A percentile compares a stretch with the other conserved stretches of the same genome.
These are phyloP conservation scores for Kwoniella shandongensis DNA, from an alignment of 768 basidiomycete genomes.

Conservation along the genomic window DNA sequence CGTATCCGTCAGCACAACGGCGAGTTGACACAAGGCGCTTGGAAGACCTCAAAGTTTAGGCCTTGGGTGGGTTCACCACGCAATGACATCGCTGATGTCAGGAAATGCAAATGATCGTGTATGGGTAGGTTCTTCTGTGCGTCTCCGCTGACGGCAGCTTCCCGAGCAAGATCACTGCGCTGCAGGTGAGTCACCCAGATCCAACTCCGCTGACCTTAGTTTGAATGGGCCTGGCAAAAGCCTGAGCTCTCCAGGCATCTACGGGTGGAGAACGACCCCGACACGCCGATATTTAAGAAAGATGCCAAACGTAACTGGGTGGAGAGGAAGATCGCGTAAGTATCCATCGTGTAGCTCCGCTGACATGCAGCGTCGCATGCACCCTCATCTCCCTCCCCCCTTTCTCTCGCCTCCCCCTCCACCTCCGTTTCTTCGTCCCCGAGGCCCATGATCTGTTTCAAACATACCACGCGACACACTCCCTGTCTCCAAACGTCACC, in stretches of 20 bases:
- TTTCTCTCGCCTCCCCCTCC: slow-evolving; percentile 71
- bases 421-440: slow-evolving; percentile 70
- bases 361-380: slow-evolving; percentile 58
- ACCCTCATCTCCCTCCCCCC: slow-evolving; percentile 67
- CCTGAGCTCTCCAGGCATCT: slow-evolving; percentile 69
- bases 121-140: slow-evolving; percentile 55
- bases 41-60: slow-evolving; percentile 60
- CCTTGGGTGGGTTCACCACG: slow-evolving; percentile 58
- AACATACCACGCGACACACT: slow-evolving; percentile 22
- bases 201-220: slow-evolving; percentile 57
- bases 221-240: slow-evolving; percentile 84
- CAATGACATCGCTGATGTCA: slow-evolving; percentile 11
- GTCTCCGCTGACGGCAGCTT: slow-evolving; percentile 57
- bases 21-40: slow-evolving; percentile 68
- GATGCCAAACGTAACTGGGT: slow-evolving; percentile 41
- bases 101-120: slow-evolving; percentile 78
- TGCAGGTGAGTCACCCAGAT: slow-evolving; percentile 48
- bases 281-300: slow-evolving; percentile 41
- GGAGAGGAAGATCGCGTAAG: slow-evolving; percentile 49
- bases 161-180: slow-evolving; percentile 70
- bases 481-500: slow-evolving; percentile 21
- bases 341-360: slow-evolving; percentile 6
- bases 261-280: slow-evolving; percentile 39
- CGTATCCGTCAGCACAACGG: slow-evolving; percentile 73
- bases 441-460: slow-evolving; percentile 64